A percentile compares a stretch with the other conserved stretches of the same genome.
These are phyloP conservation scores for Kazachstania sp. DNA, from an alignment of 1,139 yeast genomes.

Conservation along the genomic window DNA sequence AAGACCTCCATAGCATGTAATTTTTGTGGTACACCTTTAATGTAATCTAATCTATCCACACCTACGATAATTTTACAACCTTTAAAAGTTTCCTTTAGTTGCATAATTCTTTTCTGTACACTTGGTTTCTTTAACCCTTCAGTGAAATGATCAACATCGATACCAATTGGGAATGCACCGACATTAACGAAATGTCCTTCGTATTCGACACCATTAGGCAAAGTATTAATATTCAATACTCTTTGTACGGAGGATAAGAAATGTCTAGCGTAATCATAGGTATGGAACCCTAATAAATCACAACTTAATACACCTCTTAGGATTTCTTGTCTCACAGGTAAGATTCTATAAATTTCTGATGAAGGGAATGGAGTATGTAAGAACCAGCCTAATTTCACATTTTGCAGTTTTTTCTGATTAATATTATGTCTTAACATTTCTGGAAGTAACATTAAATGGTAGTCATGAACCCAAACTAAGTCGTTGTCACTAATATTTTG, in stretches of 20 bases:
- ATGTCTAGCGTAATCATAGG: slow-evolving; percentile 99
- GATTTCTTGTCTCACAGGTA: slow-evolving; percentile 92
- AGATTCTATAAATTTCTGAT: slow-evolving; percentile 86
- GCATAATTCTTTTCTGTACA: slow-evolving; percentile 58
- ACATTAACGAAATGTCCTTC: slow-evolving; percentile 71
- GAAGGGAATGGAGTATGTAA: slow-evolving; percentile 98
- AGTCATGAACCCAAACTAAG: slow-evolving; percentile 95
- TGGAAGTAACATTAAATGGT: slow-evolving; percentile 91
- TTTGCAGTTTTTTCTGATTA: slow-evolving; percentile 34
- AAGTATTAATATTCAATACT: slow-evolving; percentile 69
- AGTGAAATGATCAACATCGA: slow-evolving; percentile 84
- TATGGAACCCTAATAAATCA: slow-evolving; percentile 94
- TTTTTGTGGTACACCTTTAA: slow-evolving; percentile 96
- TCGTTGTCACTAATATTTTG: slow-evolving; percentile 72
- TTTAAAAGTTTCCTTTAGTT: slow-evolving; percentile 52
- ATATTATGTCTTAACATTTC: slow-evolving; percentile 67
- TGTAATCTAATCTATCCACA: slow-evolving; percentile 89
- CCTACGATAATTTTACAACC: slow-evolving; percentile 85
- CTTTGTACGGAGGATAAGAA: slow-evolving; percentile 87
- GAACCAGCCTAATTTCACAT: slow-evolving; percentile 82
- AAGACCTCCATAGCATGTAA: slow-evolving; percentile 92
- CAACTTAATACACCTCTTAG: slow-evolving; percentile 87
- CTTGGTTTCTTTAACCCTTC: slow-evolving; percentile 61
- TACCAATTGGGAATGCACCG: slow-evolving; percentile 98
- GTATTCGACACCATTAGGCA: slow-evolving; percentile 86